These are phyloP conservation scores for Cardamine chenopodiifolia DNA, from an alignment of 345 rosid genomes.

Conservation along the genomic window DNA sequence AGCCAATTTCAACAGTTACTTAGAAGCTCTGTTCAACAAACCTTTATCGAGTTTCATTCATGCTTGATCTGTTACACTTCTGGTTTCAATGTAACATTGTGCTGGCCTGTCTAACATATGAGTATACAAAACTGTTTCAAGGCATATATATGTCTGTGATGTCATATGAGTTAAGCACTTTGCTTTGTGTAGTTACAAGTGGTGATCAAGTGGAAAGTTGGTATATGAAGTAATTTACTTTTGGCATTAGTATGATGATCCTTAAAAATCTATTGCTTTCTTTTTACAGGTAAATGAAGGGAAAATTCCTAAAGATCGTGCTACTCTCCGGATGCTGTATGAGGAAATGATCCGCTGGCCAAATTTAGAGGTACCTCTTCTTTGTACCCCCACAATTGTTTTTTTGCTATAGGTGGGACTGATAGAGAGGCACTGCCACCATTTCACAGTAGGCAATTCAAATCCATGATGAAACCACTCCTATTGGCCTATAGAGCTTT, in stretches of 20 bases:
- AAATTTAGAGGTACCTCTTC: constrained; percentile 70
- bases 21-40: neutral
- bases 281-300: constrained; percentile 75
- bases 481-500: neutral
- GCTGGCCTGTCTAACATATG: constrained; percentile 1
- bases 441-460: constrained; percentile 6
- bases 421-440: too few relatives aligned
- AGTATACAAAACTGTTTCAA: neutral
- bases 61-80: constrained; percentile 21
- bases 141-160: neutral
- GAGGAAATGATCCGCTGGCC: constrained; percentile 94
- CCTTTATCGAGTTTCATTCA: constrained; percentile 5
- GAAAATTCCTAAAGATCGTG: constrained; percentile 71
- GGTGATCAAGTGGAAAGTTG: neutral
- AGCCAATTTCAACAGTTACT: neutral
- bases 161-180: neutral
- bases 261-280: neutral
- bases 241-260: constrained; percentile 8
- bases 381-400: neutral
- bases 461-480: neutral
- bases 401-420: neutral
- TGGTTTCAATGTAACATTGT: neutral
- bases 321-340: constrained; percentile 71
- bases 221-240: neutral
- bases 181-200: neutral